Percentiles rank a stretch among this genome's conserved stretches.
Evolutionary conservation across 2,329 filamentous ascomycete species (phyloP).

Genomic region (Corniculantispora saksenae): DNA sequence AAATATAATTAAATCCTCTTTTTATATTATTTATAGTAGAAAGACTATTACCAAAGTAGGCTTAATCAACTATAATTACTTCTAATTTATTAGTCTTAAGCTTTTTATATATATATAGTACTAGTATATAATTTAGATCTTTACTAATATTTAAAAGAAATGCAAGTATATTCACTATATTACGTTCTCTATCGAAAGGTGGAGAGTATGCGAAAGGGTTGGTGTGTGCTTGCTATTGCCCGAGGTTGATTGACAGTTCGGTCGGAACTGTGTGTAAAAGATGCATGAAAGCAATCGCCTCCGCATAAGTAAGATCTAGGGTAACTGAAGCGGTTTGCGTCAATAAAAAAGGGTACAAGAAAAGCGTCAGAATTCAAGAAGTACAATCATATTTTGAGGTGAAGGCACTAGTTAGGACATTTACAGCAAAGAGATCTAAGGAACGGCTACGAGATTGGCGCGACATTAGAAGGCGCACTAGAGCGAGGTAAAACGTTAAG

Average conservation of each 20-base stretch:
- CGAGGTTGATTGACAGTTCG: neutral
- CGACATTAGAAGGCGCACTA: no score
- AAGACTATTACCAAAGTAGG: conserved; percentile 20
- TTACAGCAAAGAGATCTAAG: no score
- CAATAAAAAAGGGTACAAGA: neutral
- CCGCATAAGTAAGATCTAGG: neutral
- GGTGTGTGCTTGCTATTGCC: conserved; percentile 1
- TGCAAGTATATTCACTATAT: neutral
- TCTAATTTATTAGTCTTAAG: conserved; percentile 23
- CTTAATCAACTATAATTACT: conserved; percentile 35
- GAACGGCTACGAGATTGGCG: no score
- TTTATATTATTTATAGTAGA: conserved; percentile 23
- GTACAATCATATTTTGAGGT: no score
- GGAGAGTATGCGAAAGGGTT: conserved; percentile 3
- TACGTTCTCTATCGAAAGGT: neutral
- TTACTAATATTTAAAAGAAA: neutral
- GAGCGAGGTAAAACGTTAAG: no score
- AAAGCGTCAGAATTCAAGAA: no score
- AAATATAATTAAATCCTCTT: conserved; percentile 23
- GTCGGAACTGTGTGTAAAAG: neutral
- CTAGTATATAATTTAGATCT: conserved; percentile 28
- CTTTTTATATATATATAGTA: conserved; percentile 34
- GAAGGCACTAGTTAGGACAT: no score
- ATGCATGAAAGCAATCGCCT: neutral
- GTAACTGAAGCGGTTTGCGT: neutral